Percentiles rank a stretch among this genome's conserved stretches.
Evolutionary conservation across 129 eudicot species (phyloP).

Genomic region (Logfia minima): DNA sequence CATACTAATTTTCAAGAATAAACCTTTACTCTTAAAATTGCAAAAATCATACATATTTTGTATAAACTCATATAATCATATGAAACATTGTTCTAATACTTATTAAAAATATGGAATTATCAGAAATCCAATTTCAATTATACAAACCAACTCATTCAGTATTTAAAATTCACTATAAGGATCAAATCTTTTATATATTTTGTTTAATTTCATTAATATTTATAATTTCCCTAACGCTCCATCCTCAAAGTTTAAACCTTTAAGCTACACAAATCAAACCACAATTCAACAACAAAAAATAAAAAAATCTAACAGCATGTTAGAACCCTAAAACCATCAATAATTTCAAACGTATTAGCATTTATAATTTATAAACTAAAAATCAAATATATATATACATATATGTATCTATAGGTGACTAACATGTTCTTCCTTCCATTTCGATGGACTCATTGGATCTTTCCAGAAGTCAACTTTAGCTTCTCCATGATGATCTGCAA

Average conservation of each 20-base stretch:
- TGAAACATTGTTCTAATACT: no score
- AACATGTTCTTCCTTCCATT: conserved; percentile 46
- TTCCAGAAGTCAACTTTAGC: conserved; percentile 39
- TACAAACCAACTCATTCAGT: neutral
- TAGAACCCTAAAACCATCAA: conserved; percentile 6
- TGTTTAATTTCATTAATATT: neutral
- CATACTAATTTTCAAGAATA: no score
- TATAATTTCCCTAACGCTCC: neutral
- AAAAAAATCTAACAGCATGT: neutral
- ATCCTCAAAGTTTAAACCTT: neutral
- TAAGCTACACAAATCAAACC: neutral
- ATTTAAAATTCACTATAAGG: neutral
- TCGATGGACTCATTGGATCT: conserved; percentile 40
- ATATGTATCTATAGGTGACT: neutral
- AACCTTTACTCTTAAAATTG: no score
- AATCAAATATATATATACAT: neutral
- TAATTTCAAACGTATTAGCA: neutral
- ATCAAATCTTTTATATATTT: neutral
- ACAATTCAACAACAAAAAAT: neutral
- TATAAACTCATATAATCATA: neutral
- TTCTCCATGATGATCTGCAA: conserved; percentile 41
- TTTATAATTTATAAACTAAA: neutral
- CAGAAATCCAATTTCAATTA: neutral
- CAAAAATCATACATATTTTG: no score
- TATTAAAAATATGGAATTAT: no score